Percentiles rank a stretch among this genome's conserved stretches.
Conservation (phyloP, 257 asterid genomes). For the Salvia miltiorrhiza region DNA sequence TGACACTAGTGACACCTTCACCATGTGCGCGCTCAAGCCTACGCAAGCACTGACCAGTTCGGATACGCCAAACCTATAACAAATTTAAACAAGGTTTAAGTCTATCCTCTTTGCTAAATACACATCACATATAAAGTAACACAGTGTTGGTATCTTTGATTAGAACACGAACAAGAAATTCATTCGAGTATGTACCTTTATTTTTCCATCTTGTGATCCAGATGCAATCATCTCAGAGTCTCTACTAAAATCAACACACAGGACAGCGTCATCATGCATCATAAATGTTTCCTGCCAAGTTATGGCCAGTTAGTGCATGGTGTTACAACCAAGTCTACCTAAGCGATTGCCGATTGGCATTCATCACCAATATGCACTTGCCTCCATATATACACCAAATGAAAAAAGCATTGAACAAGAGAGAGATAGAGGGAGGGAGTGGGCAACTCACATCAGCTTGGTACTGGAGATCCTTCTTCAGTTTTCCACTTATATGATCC, state of each 20-base stretch:
- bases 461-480: slow-evolving; percentile 97
- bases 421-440: too few species aligned
- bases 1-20: slow-evolving; percentile 90
- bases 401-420: too few species aligned
- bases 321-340: background rate
- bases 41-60: slow-evolving; percentile 96
- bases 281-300: slow-evolving; percentile 83
- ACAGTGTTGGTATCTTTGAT: background rate
- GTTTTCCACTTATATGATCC: slow-evolving; percentile 94
- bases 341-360: too few species aligned
- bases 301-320: slow-evolving; percentile 23
- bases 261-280: slow-evolving; percentile 98
- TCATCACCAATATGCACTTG: too few species aligned
- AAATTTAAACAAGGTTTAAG: background rate
- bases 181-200: slow-evolving; percentile 51
- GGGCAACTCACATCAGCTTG: slow-evolving; percentile 88
- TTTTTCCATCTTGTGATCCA: slow-evolving; percentile 97
- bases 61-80: slow-evolving; percentile 91
- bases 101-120: background rate
- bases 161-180: background rate
- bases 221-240: slow-evolving; percentile 98
- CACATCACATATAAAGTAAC: background rate
- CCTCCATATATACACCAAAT: too few species aligned
- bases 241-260: slow-evolving; percentile 91
- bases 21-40: slow-evolving; percentile 96